Base-by-base conservation (phyloP, 78 protist species). In the Dictyostelium brefeldianum region DNA sequence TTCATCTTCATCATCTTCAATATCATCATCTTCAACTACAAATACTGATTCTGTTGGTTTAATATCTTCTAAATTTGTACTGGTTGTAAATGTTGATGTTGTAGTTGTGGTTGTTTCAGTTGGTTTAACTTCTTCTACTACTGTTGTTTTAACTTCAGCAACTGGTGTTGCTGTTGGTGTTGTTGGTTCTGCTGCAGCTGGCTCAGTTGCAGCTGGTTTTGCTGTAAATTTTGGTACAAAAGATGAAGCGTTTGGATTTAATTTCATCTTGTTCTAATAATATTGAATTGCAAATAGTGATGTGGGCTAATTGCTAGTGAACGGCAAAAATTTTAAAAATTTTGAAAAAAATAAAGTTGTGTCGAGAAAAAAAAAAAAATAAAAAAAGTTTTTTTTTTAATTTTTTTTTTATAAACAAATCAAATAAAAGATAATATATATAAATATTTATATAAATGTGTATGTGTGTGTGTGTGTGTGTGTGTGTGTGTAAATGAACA, bases 231-330 rank as follows among this genome's bases (percentile, higher is more conserved):
- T 71, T 71, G 92, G 92, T 8, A 85, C 92, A 59, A 85, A 85
- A 18, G 75, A 78, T 59, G 75, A 57, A 5, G 92, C 92, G 83
- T 85, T 85, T 74, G 92, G 92, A 62, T 85, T 85, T 64, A 85
- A 54, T 80, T 80, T 80, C 22, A 62, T 46, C 50, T 46, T 73
- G 20, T 18, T 69, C 15, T 2, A 4, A 10, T 69, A 4, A 22
- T 57, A 36, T 3, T 36, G 2, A 36, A 36, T 36, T 36, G 43
- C 43, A 36, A 36, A 36, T 36, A 36, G 43, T 36, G n/a, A 36
- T 36, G 43, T 36, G 2, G 43, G 43, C 27, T 62, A 62, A 62
- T 62, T 62, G 70, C 27, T 31, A 62, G 70, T n/a, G n/a, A 22
- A 59, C 69, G 25, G 31, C 25, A 65, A 65, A 29, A 25, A 65